These are phyloP conservation scores for Adenanthera pavonina DNA, from an alignment of 306 rosid genomes.

Conservation along the genomic window DNA sequence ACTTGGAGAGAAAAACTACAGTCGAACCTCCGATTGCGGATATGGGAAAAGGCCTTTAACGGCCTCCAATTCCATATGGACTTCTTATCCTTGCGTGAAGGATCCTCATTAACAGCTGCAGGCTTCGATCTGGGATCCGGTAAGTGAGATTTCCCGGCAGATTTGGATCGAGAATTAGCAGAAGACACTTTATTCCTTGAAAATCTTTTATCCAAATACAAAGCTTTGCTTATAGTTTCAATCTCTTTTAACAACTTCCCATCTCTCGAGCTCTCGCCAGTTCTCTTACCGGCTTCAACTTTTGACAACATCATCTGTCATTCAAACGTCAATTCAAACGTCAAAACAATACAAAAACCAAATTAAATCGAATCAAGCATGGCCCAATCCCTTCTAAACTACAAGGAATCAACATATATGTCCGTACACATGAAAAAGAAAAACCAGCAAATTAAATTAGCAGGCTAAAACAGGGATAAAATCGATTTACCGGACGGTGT, in stretches of 20 bases:
- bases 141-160: conserved; percentile 41
- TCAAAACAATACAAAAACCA: neutral
- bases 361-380: conserved; percentile 25
- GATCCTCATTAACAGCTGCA: conserved; percentile 51
- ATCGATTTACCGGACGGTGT: conserved; percentile 53
- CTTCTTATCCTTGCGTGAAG: conserved; percentile 73
- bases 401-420: neutral
- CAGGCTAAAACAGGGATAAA: neutral
- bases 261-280: conserved; percentile 59
- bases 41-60: conserved; percentile 66
- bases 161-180: conserved; percentile 37
- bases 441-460: conserved; percentile 9
- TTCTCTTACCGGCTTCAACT: conserved; percentile 63
- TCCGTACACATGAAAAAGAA: neutral
- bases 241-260: conserved; percentile 65
- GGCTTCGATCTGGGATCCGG: conserved; percentile 52
- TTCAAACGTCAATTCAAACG: conserved; percentile 10
- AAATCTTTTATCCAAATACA: conserved; percentile 47
- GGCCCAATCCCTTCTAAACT: conserved; percentile 10
- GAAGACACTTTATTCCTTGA: conserved; percentile 47
- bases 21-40: conserved; percentile 66
- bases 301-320: conserved; percentile 58
- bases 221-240: conserved; percentile 64
- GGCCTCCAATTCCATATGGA: conserved; percentile 88
- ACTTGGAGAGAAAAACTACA: conserved; percentile 83